Conservation (phyloP, 2,329 filamentous ascomycete genomes). For the Colletotrichum sp. region DNA sequence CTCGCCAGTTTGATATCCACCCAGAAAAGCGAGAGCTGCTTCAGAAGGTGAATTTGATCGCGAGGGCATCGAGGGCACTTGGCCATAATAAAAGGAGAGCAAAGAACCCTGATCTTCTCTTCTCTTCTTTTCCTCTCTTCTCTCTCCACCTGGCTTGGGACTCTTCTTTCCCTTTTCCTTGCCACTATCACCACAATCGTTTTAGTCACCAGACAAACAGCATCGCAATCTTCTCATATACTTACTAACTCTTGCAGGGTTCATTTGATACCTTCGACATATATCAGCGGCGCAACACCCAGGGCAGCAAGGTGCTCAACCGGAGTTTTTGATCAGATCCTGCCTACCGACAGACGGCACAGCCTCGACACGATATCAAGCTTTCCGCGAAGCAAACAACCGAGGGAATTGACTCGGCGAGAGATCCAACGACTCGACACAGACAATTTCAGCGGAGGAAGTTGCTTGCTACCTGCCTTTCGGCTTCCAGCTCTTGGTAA, state of each 20-base stretch:
- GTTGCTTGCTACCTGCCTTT: neutral
- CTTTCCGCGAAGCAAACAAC: neutral
- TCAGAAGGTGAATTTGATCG: neutral
- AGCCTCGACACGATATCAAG: neutral
- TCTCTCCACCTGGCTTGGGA: neutral
- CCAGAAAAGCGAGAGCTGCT: neutral
- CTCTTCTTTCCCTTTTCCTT: neutral
- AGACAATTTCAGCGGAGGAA: neutral
- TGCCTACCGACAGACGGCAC: neutral
- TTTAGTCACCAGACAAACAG: neutral
- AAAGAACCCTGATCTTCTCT: neutral
- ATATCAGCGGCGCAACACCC: neutral
- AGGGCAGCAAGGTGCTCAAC: neutral
- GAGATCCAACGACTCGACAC: neutral
- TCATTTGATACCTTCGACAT: neutral
- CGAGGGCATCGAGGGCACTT: neutral
- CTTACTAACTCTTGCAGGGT: neutral
- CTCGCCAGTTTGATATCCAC: neutral
- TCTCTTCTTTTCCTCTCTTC: neutral
- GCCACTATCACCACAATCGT: neutral
- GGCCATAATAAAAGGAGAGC: neutral
- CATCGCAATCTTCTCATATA: neutral
- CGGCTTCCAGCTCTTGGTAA: neutral
- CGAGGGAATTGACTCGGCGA: neutral
- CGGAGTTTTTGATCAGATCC: neutral